phyloP scores from a whole-genome alignment of 768 basidiomycete genomes.

The Tricholoma furcatifolium region DNA sequence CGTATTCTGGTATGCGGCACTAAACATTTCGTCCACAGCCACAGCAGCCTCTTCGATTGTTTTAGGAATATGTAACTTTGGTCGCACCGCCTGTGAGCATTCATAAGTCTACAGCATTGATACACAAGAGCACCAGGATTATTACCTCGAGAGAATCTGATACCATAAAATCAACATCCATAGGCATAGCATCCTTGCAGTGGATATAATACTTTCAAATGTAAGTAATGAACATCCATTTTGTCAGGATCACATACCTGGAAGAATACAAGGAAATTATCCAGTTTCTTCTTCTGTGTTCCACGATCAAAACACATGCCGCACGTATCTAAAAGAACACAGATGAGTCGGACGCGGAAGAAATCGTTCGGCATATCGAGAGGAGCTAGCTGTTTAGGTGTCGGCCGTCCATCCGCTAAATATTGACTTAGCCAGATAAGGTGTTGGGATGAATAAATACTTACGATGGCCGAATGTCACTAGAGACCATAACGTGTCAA shows the following conservation, averaged over 20 bases:
- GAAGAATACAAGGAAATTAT: slow-evolving; percentile 90
- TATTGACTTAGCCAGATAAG: slow-evolving; percentile 9
- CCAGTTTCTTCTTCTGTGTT: slow-evolving; percentile 87
- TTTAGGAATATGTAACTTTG: slow-evolving; percentile 69
- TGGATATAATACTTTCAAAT: slow-evolving; percentile 71
- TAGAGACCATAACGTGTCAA: slow-evolving; percentile 92
- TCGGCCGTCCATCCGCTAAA: slow-evolving; percentile 84
- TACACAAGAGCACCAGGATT: background rate
- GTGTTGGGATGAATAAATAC: slow-evolving; percentile 30
- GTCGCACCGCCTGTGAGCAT: slow-evolving; percentile 70
- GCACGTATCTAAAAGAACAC: slow-evolving; percentile 90
- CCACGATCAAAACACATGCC: slow-evolving; percentile 98
- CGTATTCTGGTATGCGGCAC: slow-evolving; percentile 56
- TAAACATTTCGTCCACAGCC: slow-evolving; percentile 91
- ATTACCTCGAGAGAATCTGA: slow-evolving; percentile 89
- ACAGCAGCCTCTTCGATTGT: slow-evolving; percentile 82
- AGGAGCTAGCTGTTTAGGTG: slow-evolving; percentile 70
- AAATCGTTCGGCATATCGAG: slow-evolving; percentile 96
- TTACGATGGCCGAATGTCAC: slow-evolving; percentile 95
- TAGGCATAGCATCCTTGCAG: slow-evolving; percentile 88
- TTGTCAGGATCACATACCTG: slow-evolving; percentile 56
- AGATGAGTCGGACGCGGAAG: slow-evolving; percentile 90
- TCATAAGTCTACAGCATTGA: background rate
- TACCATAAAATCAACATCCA: slow-evolving; percentile 98
- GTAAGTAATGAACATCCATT: background rate